Base-by-base conservation (phyloP, 768 basidiomycete species). In the Leucogyrophana mollusca region DNA sequence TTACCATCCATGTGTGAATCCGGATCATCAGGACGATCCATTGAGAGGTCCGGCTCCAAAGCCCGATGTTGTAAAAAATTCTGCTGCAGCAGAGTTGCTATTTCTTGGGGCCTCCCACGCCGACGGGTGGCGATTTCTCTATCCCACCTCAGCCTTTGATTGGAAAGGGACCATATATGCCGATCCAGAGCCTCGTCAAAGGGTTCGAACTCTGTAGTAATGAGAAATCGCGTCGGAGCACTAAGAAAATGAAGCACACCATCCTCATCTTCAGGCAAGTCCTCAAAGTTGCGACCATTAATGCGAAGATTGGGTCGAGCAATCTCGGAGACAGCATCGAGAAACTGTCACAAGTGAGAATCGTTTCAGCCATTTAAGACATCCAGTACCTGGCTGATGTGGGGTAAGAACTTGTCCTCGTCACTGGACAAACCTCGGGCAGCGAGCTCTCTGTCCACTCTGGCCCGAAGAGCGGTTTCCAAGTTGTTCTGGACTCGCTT, bases 101-200 rank as follows among this genome's bases (percentile, higher is more conserved):
- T 71, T 46, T 82, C 74, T 16, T 53, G 57, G 0, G 91, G 92
- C 34, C 73, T 68, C 8, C 70, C 78, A 39, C 86, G 81, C 37
- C 91, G 76, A 47, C 78, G 79, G 40, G 78, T 77, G 18, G 85
- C 83, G 32, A 89, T 76, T 46, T 83, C 76, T 50, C 79, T 81
- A 58, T 91, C 83, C 82, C 82, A 90, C 52, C 84, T 77, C 42
- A 91, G 67, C 23, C 84, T 73, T 40, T 87, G 87, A 52, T 85
- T 80, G 34, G 86, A 82, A 16, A 93, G 64, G 1, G 85, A 84
- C 85, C 87, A 91, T 36, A 94, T 85, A 36, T 79, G 79, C 40
- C 88, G 71, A 60, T 94, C 92, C 24, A 95, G 77, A 2, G 80
- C 82, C 64, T 95, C 91, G 57, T 95, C 90, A 62, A 93, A 95